Percentiles rank a stretch among this genome's conserved stretches.
Conservation (phyloP, 2,329 filamentous ascomycete species). For the Colletotrichum sp. region DNA sequence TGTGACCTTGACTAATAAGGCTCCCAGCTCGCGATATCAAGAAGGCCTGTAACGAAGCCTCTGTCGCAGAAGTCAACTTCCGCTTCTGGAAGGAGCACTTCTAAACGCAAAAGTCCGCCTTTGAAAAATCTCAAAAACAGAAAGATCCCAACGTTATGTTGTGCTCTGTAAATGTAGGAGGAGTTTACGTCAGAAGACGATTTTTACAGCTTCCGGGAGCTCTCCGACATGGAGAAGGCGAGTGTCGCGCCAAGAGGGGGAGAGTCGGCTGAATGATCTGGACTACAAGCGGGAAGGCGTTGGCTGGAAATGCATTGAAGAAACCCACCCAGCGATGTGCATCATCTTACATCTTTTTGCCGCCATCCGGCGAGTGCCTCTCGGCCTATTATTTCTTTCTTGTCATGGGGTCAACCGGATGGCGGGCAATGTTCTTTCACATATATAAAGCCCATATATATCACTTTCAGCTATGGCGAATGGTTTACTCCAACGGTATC, state of each 20-base stretch:
- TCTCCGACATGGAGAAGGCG: not conserved
- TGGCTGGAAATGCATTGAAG: constrained; percentile 17
- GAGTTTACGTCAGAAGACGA: not conserved
- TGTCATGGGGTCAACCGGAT: not conserved
- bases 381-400: not conserved
- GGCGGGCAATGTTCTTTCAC: constrained; percentile 11
- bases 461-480: not conserved
- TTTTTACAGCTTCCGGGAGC: not conserved
- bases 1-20: constrained; percentile 37
- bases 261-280: not conserved
- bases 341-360: constrained; percentile 16
- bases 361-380: not conserved
- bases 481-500: not conserved
- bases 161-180: constrained; percentile 2
- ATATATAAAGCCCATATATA: constrained; percentile 16
- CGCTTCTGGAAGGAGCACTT: constrained; percentile 99
- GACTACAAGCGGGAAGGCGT: constrained; percentile 10
- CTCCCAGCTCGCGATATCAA: constrained; percentile 79
- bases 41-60: constrained; percentile 76
- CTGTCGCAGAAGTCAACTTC: constrained; percentile 82
- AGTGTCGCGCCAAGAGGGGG: not conserved
- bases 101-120: constrained; percentile 37
- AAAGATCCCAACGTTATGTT: not conserved
- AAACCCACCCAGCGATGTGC: constrained; percentile 11
- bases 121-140: not conserved